Evolutionary conservation across 192 early-diverging fungal genomes (phyloP), one percentile per base, ranked within the genome.

Genomic region (Podila horticola): DNA sequence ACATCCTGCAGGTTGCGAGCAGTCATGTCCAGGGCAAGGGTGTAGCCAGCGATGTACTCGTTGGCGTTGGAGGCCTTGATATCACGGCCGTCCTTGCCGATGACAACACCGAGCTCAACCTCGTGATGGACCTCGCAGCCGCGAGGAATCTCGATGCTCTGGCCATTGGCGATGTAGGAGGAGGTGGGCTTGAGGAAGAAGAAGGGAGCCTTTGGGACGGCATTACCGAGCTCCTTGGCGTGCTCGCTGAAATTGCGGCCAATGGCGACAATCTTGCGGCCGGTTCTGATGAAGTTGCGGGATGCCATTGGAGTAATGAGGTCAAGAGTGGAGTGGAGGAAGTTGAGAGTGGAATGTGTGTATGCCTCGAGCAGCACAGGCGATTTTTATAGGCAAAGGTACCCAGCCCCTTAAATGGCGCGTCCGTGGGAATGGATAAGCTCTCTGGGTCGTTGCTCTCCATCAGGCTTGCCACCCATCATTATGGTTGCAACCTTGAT

Each of bases 131-230:
- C 94, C 48, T 88, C 86, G 68, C 88, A 89, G 12, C 91, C 94
- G 24, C 79, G 72, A 4, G 96, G 97, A 48, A 97, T 88, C 72
- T 97, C 95, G 41, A 98, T 93, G 69, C 72, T 83, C 15, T 89
- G 86, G 13, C 91, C 92, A 41, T 88, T 85, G 11, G 82, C 58
- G 45, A 96, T 83, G 74, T 92, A 95, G 29, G 94, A 94, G 48
- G 93, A 91, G 1, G 94, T 91, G 24, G 97, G 97, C 87, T 99
- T 99, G 48, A 99, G 87, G 83, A 99, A 99, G 82, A 97, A 94
- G 74, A 97, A 92, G 24, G 97, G 97, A 11, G 86, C 71, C 49
- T 83, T 93, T 1, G 97, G 97, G 24, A 97, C 93, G n/a, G 93
- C 88, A 83, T 95, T 97, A 24, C 92, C 93, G 15, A 99, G 90